Evolutionary conservation across 1,139 yeast species (phyloP).

Genomic region (Geotrichum macrosporum): DNA sequence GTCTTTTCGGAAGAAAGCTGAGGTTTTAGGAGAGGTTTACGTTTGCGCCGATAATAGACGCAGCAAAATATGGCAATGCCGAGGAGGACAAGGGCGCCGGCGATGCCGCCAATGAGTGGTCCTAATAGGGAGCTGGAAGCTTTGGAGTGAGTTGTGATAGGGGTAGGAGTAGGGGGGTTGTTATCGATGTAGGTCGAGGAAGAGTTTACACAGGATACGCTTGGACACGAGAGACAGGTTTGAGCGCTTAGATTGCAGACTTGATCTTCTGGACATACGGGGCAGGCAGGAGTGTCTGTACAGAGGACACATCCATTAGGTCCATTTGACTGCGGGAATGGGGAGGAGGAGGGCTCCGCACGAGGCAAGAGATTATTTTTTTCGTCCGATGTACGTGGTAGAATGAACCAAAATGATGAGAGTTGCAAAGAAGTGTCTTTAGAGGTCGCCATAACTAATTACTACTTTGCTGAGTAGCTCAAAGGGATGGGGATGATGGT

Average conservation of each 20-base stretch:
- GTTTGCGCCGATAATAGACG: constrained; percentile 13
- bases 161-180: constrained; percentile 1
- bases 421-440: too few species aligned
- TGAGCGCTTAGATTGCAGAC: constrained; percentile 22
- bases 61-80: not conserved
- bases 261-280: constrained; percentile 19
- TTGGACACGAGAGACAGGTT: constrained; percentile 20
- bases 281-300: constrained; percentile 19
- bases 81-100: constrained; percentile 10
- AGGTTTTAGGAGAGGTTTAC: not conserved
- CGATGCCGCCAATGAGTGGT: constrained; percentile 21
- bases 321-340: too few species aligned
- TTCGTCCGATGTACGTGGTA: too few species aligned
- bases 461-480: too few species aligned
- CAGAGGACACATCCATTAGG: constrained; percentile 21
- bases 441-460: too few species aligned
- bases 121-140: constrained; percentile 12
- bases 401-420: too few species aligned
- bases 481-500: too few species aligned
- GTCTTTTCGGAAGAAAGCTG: not conserved
- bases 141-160: constrained; percentile 3
- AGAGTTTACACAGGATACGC: constrained; percentile 19
- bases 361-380: too few species aligned
- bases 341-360: too few species aligned
- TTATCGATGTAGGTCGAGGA: constrained; percentile 9